Evolutionary conservation across 768 basidiomycete species (phyloP), one percentile per base, ranked within the genome.

Genomic region (Solioccasus polychromus): DNA sequence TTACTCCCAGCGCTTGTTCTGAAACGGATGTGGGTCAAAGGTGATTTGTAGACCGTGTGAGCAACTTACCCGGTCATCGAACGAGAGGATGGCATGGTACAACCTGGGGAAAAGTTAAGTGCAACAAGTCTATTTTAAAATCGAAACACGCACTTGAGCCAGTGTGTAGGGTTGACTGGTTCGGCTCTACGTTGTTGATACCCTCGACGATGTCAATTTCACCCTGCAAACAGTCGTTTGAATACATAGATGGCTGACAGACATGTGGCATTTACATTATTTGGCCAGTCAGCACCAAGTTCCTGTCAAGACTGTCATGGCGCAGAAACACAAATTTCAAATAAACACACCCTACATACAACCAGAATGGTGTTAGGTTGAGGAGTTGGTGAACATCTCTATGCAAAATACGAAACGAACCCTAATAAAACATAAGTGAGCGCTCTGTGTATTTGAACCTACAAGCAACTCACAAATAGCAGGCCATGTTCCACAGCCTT

Each of bases 401-500:
- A 35, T n/a, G 23, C 1, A 9, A 9, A 3, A 48, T 38, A 59
- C 63, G 10, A n/a, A n/a, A n/a, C n/a, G n/a, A 47, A 66, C 64
- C 63, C 64, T 64, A 25, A n/a, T 20, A 32, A 3, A n/a, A n/a
- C n/a, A 17, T 25, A 10, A 31, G 24, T 51, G 36, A 54, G 43
- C 15, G 12, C 1, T n/a, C 17, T 7, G 5, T 23, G 19, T 15
- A 20, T 29, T 1, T 14, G 32, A 17, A 30, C 8, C 38, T 26
- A 40, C 2, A 42, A 25, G 17, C 1, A 9, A 60, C 65, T 47
- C 18, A 69, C 69, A 70, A 34, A 66, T 35, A 17, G 67, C 63
- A 8, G 68, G 68, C 67, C 70, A 71, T 4, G 64, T 69, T 19
- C 68, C 70, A 51, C 71, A 72, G 3, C 68, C 71, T 19, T 58